Evolutionary conservation across 192 early-diverging fungal species (phyloP).

Genomic region (Podila clonocystis): DNA sequence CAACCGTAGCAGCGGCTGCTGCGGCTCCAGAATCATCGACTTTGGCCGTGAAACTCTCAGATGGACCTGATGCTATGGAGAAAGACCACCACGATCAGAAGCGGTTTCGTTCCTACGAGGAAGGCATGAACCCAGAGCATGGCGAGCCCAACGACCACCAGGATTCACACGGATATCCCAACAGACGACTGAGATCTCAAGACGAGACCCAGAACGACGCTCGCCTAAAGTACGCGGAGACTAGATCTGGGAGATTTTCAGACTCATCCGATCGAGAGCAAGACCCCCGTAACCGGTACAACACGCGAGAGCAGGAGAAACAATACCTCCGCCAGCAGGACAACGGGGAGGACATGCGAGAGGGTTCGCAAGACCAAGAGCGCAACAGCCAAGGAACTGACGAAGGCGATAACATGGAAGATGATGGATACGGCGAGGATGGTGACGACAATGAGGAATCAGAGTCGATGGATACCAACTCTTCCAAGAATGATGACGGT

Average conservation of each 20-base stretch:
- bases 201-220: background rate
- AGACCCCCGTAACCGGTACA: too few relatives aligned
- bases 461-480: conserved; percentile 32
- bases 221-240: background rate
- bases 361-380: conserved; percentile 5
- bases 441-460: conserved; percentile 39
- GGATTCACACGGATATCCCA: background rate
- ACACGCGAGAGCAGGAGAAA: background rate
- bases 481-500: conserved; percentile 45
- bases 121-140: background rate
- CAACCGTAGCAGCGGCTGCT: conserved; percentile 32
- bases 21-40: conserved; percentile 44
- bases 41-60: conserved; percentile 40
- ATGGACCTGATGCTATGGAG: conserved; percentile 12
- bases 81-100: conserved; percentile 4
- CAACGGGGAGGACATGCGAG: background rate
- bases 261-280: background rate
- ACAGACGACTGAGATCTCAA: background rate
- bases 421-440: conserved; percentile 36
- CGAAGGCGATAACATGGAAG: conserved; percentile 23
- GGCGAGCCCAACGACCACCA: background rate
- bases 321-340: conserved; percentile 2
- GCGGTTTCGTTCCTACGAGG: background rate
- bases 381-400: conserved; percentile 27
- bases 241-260: background rate